phyloP scores from a whole-genome alignment of 2,329 filamentous ascomycete species.

The Monosporascus sp. region DNA sequence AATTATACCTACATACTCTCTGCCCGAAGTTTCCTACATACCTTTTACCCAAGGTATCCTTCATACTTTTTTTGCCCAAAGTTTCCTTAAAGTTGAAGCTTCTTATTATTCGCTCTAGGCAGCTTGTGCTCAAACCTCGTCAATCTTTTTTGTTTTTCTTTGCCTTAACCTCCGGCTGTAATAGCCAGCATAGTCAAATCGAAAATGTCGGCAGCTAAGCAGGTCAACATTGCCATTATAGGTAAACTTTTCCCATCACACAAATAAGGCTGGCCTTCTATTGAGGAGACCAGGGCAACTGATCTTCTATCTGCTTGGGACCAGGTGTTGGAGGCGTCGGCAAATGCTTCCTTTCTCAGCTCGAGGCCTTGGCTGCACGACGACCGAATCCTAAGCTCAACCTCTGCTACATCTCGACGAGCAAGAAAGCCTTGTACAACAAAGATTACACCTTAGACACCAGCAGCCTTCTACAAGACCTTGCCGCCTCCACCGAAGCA shows the following conservation, averaged over 20 bases:
- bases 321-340: slow-evolving; percentile 89
- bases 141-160: too few relatives aligned
- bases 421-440: slow-evolving; percentile 74
- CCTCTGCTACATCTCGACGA: slow-evolving; percentile 81
- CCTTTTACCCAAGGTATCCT: too few relatives aligned
- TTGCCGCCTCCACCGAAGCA: slow-evolving; percentile 58
- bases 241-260: slow-evolving; percentile 8
- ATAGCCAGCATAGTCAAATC: background rate
- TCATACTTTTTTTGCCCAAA: too few relatives aligned
- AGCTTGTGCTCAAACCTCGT: too few relatives aligned
- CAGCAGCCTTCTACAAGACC: slow-evolving; percentile 54
- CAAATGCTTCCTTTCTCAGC: slow-evolving; percentile 81
- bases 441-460: slow-evolving; percentile 65
- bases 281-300: too few relatives aligned
- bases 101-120: too few relatives aligned
- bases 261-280: too few relatives aligned
- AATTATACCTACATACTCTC: background rate
- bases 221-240: slow-evolving; percentile 49
- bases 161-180: too few relatives aligned
- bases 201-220: slow-evolving; percentile 39
- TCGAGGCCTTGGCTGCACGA: slow-evolving; percentile 61
- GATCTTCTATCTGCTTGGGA: slow-evolving; percentile 5
- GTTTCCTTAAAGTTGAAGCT: too few relatives aligned
- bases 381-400: slow-evolving; percentile 65
- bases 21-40: too few relatives aligned